Evolutionary conservation across 2,329 filamentous ascomycete genomes (phyloP).

Genomic region (Triangularia setosa): DNA sequence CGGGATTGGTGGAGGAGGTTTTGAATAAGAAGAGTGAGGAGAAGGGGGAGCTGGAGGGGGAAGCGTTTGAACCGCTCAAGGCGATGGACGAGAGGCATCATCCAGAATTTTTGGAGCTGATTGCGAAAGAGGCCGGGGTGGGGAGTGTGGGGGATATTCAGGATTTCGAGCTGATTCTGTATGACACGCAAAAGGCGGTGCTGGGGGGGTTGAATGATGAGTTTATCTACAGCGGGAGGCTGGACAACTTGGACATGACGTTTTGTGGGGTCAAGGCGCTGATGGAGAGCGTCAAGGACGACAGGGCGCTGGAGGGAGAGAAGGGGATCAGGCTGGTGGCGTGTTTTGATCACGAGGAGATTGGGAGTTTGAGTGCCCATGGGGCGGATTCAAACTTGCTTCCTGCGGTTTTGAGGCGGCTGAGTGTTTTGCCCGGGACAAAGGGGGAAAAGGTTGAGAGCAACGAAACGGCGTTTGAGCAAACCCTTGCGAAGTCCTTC

Average conservation of each 20-base stretch:
- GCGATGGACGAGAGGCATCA: conserved; percentile 80
- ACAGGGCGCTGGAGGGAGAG: conserved; percentile 67
- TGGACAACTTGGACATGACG: conserved; percentile 96
- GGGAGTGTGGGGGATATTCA: conserved; percentile 63
- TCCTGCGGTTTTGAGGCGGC: conserved; percentile 77
- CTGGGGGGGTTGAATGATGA: conserved; percentile 89
- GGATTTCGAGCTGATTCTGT: conserved; percentile 96
- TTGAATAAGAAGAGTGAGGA: conserved; percentile 66
- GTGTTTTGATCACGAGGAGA: conserved; percentile 97
- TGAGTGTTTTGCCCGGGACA: conserved; percentile 71
- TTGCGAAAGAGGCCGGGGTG: conserved; percentile 74
- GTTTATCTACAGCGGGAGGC: conserved; percentile 90
- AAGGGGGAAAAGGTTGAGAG: conserved; percentile 41
- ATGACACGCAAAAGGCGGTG: conserved; percentile 87
- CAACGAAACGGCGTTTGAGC: conserved; percentile 78
- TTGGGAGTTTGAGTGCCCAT: conserved; percentile 87
- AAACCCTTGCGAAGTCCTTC: conserved; percentile 87
- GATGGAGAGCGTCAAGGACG: conserved; percentile 68
- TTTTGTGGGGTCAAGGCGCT: conserved; percentile 86
- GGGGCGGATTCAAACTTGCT: conserved; percentile 91
- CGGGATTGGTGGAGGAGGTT: conserved; percentile 80
- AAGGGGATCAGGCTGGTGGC: conserved; percentile 83
- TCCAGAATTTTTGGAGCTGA: conserved; percentile 76
- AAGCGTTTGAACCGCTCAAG: conserved; percentile 70
- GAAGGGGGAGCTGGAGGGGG: conserved; percentile 39